These are phyloP conservation scores for Aciculosporium take DNA, from an alignment of 2,329 filamentous ascomycete species.

Conservation along the genomic window DNA sequence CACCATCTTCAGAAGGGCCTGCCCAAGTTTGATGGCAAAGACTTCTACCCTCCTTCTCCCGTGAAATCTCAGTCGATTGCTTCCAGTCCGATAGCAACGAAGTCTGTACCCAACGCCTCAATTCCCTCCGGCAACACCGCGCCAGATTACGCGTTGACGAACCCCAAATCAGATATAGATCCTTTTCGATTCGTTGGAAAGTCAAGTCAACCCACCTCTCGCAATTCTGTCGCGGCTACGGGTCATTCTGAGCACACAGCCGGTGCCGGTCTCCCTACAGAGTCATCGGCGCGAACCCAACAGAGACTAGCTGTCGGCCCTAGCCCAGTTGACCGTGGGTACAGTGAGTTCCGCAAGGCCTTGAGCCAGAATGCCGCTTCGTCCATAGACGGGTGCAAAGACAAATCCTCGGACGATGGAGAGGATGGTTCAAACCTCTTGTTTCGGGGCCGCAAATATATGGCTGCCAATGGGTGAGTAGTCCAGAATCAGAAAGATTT, in stretches of 20 bases:
- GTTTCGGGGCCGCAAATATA: conserved; percentile 22
- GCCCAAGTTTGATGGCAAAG: conserved; percentile 50
- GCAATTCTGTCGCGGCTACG: conserved; percentile 13
- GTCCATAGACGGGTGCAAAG: conserved; percentile 8
- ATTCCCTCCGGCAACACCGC: conserved; percentile 2
- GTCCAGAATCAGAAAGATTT: not conserved
- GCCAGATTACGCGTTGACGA: not conserved
- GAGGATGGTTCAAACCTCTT: conserved; percentile 23
- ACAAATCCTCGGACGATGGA: conserved; percentile 16
- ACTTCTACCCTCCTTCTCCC: conserved; percentile 47
- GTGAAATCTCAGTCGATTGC: conserved; percentile 6
- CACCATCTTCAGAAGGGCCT: conserved; percentile 35
- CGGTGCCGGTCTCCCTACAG: conserved; percentile 11
- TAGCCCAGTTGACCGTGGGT: conserved; percentile 13
- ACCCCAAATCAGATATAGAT: conserved; percentile 8
- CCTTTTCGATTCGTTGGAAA: conserved; percentile 11
- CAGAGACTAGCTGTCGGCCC: conserved; percentile 13
- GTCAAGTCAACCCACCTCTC: conserved; percentile 8
- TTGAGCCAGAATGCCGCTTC: conserved; percentile 4
- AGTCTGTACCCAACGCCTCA: not conserved
- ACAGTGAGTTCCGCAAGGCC: conserved; percentile 16
- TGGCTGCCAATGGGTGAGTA: conserved; percentile 18
- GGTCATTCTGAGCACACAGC: conserved; percentile 21
- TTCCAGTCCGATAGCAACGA: not conserved
- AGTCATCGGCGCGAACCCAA: conserved; percentile 10